Evolutionary conservation across 495 filamentous ascomycete species (phyloP).

Genomic region (Podospora pseudoanserina): DNA sequence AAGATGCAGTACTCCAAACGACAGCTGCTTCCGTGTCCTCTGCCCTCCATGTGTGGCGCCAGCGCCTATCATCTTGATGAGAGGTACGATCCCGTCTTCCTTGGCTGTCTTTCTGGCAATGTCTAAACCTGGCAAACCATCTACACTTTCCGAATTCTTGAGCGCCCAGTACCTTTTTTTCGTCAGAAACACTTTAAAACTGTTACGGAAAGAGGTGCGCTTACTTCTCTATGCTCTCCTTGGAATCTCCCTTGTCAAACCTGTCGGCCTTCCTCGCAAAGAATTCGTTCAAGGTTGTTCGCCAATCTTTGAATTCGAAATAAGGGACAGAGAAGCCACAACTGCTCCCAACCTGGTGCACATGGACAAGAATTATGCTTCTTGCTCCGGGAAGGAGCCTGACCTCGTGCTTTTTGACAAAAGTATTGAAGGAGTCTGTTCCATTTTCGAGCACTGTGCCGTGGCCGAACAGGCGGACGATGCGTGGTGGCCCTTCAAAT

Average conservation of each 20-base stretch:
- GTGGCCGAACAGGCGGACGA: slow-evolving; percentile 66
- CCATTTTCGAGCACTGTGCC: slow-evolving; percentile 62
- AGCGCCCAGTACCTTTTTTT: slow-evolving; percentile 51
- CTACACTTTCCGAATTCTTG: slow-evolving; percentile 53
- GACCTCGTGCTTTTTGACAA: slow-evolving; percentile 46
- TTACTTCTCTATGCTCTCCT: slow-evolving; percentile 51
- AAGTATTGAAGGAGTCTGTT: slow-evolving; percentile 42
- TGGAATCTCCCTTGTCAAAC: slow-evolving; percentile 40
- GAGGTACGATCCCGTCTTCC: slow-evolving; percentile 42
- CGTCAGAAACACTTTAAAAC: neutral
- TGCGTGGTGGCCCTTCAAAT: slow-evolving; percentile 61
- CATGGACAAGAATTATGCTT: slow-evolving; percentile 60
- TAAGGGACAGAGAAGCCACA: slow-evolving; percentile 55
- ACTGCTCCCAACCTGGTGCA: slow-evolving; percentile 59
- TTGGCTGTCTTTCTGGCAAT: slow-evolving; percentile 40
- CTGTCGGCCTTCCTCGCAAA: slow-evolving; percentile 44
- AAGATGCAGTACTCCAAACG: slow-evolving; percentile 4
- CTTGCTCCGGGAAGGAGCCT: slow-evolving; percentile 48
- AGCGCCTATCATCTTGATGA: slow-evolving; percentile 51
- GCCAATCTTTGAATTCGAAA: slow-evolving; percentile 49
- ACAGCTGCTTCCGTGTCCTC: neutral
- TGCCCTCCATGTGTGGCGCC: neutral
- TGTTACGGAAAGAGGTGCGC: neutral
- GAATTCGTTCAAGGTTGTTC: slow-evolving; percentile 45
- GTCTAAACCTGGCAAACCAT: slow-evolving; percentile 51